These are phyloP conservation scores for Alternaria burnsii DNA, from an alignment of 2,329 filamentous ascomycete genomes.

Conservation along the genomic window DNA sequence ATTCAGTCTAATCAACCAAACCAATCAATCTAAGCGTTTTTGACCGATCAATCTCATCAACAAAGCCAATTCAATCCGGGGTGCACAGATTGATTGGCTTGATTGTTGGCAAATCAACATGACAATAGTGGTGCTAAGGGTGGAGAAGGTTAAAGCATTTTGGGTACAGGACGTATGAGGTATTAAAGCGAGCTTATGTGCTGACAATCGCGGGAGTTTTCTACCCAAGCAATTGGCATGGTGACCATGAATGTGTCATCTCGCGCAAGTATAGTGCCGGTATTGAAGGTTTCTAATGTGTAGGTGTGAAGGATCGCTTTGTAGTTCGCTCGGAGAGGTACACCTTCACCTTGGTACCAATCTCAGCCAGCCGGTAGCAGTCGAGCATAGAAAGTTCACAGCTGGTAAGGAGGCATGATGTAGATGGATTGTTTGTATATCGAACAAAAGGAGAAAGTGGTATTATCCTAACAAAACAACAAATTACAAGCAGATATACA, in stretches of 20 bases:
- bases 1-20: too few relatives aligned
- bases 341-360: not conserved
- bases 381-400: not conserved
- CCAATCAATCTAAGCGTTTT: too few relatives aligned
- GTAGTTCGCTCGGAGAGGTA: not conserved
- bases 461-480: slow-evolving; percentile 27
- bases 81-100: too few relatives aligned
- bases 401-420: not conserved
- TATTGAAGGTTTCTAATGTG: not conserved
- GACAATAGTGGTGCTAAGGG: too few relatives aligned
- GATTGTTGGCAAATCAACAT: too few relatives aligned
- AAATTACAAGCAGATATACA: slow-evolving; percentile 26
- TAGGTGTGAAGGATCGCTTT: not conserved
- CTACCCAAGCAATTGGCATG: too few relatives aligned
- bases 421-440: not conserved
- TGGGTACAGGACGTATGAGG: not conserved
- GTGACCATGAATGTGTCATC: not conserved
- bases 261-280: not conserved
- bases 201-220: not conserved
- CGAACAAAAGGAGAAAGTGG: slow-evolving; percentile 21
- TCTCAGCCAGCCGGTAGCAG: not conserved
- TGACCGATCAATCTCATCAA: too few relatives aligned
- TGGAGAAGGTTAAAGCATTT: not conserved
- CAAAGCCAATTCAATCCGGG: too few relatives aligned
- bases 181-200: not conserved